Percentiles rank a stretch among this genome's conserved stretches.
phyloP scores from a whole-genome alignment of 805 yeast genomes.

The Metschnikowia noctiluminum region DNA sequence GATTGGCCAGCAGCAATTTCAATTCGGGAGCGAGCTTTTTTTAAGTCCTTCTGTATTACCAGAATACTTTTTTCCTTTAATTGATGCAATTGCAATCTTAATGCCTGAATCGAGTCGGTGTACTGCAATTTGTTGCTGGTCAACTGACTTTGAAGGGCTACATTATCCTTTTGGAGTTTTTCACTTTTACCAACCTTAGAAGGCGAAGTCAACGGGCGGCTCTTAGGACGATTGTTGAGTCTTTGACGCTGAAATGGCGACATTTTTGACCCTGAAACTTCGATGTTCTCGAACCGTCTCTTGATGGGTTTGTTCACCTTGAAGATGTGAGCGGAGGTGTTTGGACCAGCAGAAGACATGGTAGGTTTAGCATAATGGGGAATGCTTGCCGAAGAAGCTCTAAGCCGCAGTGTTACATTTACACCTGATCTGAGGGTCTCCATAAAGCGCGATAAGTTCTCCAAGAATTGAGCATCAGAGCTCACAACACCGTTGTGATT shows the following conservation, averaged over 20 bases:
- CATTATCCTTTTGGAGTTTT: not conserved
- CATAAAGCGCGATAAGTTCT: conserved; percentile 15
- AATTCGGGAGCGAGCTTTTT: not conserved
- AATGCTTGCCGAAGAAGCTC: not conserved
- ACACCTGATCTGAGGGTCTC: conserved; percentile 12
- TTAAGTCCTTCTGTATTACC: not conserved
- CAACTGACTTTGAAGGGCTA: not conserved
- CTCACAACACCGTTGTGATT: conserved; percentile 25
- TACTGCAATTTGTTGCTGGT: not conserved
- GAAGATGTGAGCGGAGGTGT: not conserved
- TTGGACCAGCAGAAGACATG: conserved; percentile 21
- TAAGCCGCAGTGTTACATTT: not conserved
- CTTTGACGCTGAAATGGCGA: not conserved
- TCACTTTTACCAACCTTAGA: not conserved
- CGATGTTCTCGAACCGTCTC: not conserved
- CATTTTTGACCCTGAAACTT: not conserved
- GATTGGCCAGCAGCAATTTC: not conserved
- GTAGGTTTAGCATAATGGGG: conserved; percentile 37
- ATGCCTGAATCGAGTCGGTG: not conserved
- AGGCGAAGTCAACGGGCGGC: not conserved
- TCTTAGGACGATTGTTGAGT: not conserved
- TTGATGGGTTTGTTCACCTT: not conserved
- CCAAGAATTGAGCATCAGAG: conserved; percentile 22
- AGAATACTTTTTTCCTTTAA: not conserved
- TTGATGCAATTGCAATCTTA: not conserved